A percentile compares a stretch with the other conserved stretches of the same genome.
Evolutionary conservation across 495 filamentous ascomycete genomes (phyloP).

Genomic region (Neurospora sp.): DNA sequence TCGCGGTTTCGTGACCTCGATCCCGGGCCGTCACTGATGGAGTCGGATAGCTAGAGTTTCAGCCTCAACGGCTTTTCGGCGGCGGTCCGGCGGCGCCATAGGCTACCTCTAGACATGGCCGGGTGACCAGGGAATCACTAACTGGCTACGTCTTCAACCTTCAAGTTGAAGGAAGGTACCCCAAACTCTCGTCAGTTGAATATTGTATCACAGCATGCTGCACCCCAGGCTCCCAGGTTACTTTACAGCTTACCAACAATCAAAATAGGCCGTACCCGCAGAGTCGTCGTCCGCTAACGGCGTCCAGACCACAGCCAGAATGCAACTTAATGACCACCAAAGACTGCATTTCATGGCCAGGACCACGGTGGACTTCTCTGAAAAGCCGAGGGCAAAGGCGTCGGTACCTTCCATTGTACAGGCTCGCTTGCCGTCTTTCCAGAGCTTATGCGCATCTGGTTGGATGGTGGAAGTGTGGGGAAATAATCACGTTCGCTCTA

Average conservation of each 20-base stretch:
- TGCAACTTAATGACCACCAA: background rate
- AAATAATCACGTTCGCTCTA: background rate
- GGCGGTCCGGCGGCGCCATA: background rate
- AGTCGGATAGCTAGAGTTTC: background rate
- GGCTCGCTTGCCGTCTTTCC: slow-evolving; percentile 24
- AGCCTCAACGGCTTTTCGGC: background rate
- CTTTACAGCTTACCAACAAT: background rate
- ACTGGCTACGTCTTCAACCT: background rate
- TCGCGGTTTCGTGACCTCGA: background rate
- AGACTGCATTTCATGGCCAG: background rate
- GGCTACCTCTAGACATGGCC: background rate
- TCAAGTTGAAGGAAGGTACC: background rate
- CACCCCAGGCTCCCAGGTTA: background rate
- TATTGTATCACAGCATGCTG: background rate
- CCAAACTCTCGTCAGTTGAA: background rate
- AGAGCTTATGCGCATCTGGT: slow-evolving; percentile 11
- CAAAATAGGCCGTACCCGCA: background rate
- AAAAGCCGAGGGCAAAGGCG: slow-evolving; percentile 4
- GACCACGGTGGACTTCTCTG: background rate
- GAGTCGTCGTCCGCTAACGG: background rate
- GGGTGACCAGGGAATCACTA: background rate
- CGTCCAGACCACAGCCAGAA: background rate
- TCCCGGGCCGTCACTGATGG: background rate
- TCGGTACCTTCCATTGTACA: slow-evolving; percentile 2
- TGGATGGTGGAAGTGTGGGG: slow-evolving; percentile 19